Evolutionary conservation across 106 monocot genomes (phyloP), one percentile per base, ranked within the genome.

Genomic region (Posidonia australis): DNA sequence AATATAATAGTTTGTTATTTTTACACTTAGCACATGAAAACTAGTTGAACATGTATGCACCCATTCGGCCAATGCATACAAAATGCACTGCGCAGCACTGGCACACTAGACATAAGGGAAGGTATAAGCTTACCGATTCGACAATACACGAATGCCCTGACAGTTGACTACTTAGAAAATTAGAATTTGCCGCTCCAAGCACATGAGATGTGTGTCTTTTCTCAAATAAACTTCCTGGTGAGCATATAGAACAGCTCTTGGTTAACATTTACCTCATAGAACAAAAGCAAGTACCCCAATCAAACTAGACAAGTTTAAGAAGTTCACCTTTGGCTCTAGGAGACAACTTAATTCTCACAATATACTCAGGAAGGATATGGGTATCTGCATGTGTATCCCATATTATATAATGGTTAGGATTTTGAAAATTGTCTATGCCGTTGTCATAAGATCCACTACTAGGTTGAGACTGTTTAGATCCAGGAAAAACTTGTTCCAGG

Each of bases 341-440:
- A 62, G 88, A 74, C 51, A 82, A 25, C 67, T 71, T 85, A 59
- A 92, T 64, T 53, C 66, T 68, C 66, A 85, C 82, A 76, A 83
- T 68, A 80, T 70, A 85, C 63, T 85, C 85, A 12, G 82, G 82
- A 78, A 70, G 67, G 44, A 90, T 74, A 51, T 77, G 80, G 14
- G 69, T 69, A 44, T 85, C 67, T 54, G 68, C 55, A 54, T 85
- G 65, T 53, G 54, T 67, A 64, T 74, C 65, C 85, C 85, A 90
- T 67, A 90, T 65, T 6, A 83, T 47, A 65, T 85, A 90, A 62
- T 80, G 73, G 42, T 85, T 83, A 61, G 90, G 85, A 22, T 75
- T 75, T 67, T 76, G 64, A 60, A 86, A 63, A 76, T 78, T 75
- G 75, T 90, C 90, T 9, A 81, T 75, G 16, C 82, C 90, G 60